These are phyloP conservation scores for Calvatia gigantea DNA, from an alignment of 768 basidiomycete genomes.

Conservation along the genomic window DNA sequence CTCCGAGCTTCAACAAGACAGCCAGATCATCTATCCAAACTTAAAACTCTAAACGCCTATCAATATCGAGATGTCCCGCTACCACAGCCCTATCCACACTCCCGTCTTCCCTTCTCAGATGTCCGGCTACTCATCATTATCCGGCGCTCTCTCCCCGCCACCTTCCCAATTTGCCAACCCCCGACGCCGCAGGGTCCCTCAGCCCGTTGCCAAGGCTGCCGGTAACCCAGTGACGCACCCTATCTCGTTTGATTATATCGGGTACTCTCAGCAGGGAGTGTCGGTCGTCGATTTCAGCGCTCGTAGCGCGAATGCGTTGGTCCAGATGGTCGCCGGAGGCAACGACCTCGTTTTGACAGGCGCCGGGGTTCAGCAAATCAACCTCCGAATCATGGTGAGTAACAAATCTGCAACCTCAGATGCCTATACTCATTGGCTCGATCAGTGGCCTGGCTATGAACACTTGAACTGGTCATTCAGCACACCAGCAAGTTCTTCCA, in stretches of 20 bases:
- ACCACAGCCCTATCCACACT: constrained; percentile 41
- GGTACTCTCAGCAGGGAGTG: constrained; percentile 38
- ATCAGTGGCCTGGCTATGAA: constrained; percentile 15
- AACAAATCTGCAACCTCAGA: no score
- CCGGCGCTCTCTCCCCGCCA: constrained; percentile 19
- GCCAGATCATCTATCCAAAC: neutral
- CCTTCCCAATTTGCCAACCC: constrained; percentile 25
- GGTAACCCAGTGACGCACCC: constrained; percentile 21
- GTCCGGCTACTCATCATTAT: constrained; percentile 27
- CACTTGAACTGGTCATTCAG: constrained; percentile 12
- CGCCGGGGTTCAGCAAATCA: constrained; percentile 1
- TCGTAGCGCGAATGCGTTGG: constrained; percentile 31
- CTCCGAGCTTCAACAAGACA: neutral
- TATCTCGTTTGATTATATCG: constrained; percentile 39
- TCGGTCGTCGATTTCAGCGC: constrained; percentile 42
- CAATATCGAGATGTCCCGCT: constrained; percentile 15
- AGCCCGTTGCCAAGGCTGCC: constrained; percentile 20
- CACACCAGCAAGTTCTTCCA: constrained; percentile 5
- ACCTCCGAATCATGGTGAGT: constrained; percentile 13
- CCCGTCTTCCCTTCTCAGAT: constrained; percentile 27
- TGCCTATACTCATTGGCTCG: neutral
- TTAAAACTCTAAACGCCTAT: neutral
- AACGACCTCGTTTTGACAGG: constrained; percentile 7
- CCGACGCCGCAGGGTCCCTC: constrained; percentile 35
- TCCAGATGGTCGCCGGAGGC: constrained; percentile 14